Percentiles rank a stretch among this genome's conserved stretches.
Evolutionary conservation across 768 basidiomycete species (phyloP).

Genomic region (Lentinula raphanica): DNA sequence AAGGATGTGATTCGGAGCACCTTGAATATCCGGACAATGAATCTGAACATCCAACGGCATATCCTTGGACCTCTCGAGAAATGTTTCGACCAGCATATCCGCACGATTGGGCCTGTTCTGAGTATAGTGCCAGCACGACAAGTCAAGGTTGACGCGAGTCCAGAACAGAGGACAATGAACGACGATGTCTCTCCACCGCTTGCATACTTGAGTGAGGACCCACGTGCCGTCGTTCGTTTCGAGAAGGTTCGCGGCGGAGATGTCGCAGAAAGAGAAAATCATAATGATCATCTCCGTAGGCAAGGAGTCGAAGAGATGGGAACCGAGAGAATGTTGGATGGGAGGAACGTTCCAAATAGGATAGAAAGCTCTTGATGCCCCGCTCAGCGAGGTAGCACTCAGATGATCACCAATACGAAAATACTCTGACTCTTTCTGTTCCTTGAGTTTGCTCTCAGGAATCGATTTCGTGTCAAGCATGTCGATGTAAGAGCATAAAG

Average conservation of each 20-base stretch:
- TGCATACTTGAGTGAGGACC: constrained; percentile 7
- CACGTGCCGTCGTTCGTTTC: constrained; percentile 1
- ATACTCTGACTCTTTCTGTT: background rate
- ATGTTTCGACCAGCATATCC: background rate
- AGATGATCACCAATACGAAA: background rate
- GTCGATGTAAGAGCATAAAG: background rate
- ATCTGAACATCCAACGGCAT: background rate
- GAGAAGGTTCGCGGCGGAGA: background rate
- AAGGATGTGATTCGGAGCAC: background rate
- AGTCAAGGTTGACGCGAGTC: background rate
- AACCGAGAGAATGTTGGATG: no score
- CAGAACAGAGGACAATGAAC: background rate
- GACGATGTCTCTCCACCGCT: background rate
- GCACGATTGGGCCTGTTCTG: background rate
- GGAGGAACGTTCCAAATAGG: background rate
- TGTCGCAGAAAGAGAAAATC: background rate
- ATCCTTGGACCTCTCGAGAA: background rate
- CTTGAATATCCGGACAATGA: background rate
- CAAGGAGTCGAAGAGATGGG: background rate
- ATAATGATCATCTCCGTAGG: constrained; percentile 6
- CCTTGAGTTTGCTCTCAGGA: background rate
- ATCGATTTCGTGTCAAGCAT: background rate
- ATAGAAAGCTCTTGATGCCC: no score
- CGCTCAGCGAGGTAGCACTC: no score
- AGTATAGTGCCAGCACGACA: background rate